A percentile compares a stretch with the other conserved stretches of the same genome.
phyloP scores from a whole-genome alignment of 164 flowering plant species.

The Tetracentron sinense region DNA sequence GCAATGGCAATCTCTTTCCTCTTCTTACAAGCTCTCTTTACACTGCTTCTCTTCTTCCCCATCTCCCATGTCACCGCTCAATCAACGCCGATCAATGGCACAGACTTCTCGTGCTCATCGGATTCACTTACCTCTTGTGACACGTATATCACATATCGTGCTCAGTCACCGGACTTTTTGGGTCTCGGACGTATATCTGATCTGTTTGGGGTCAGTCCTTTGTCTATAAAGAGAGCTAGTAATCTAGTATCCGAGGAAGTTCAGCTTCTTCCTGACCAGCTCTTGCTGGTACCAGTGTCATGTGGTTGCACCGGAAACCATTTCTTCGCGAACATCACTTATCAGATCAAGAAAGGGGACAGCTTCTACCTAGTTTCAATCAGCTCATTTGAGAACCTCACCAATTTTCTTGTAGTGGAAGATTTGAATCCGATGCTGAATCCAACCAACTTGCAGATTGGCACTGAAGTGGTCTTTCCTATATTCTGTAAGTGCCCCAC shows the following conservation, averaged over 20 bases:
- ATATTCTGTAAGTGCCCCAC: conserved; percentile 62
- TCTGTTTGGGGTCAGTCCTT: conserved; percentile 45
- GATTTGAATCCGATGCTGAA: conserved; percentile 45
- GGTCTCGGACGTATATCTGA: conserved; percentile 37
- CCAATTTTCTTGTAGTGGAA: conserved; percentile 39
- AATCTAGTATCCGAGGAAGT: conserved; percentile 38
- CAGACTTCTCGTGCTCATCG: conserved; percentile 42
- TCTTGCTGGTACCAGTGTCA: conserved; percentile 46
- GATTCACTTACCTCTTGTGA: conserved; percentile 32
- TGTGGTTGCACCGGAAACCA: conserved; percentile 51
- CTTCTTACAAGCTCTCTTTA: conserved; percentile 17
- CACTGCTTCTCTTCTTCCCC: conserved; percentile 15
- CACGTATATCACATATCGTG: conserved; percentile 45
- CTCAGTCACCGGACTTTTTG: conserved; percentile 35
- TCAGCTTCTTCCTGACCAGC: conserved; percentile 38
- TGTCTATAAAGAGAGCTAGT: conserved; percentile 35
- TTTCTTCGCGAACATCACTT: conserved; percentile 47
- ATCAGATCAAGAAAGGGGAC: conserved; percentile 46
- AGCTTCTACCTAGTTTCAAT: conserved; percentile 46
- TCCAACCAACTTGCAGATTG: conserved; percentile 34
- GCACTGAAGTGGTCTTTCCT: conserved; percentile 45
- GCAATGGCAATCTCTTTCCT: conserved; percentile 28
- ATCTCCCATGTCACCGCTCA: conserved; percentile 21
- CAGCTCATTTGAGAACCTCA: conserved; percentile 44
- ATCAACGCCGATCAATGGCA: conserved; percentile 16